Evolutionary conservation across 768 basidiomycete genomes (phyloP).

Genomic region (Boletus barrowsii): DNA sequence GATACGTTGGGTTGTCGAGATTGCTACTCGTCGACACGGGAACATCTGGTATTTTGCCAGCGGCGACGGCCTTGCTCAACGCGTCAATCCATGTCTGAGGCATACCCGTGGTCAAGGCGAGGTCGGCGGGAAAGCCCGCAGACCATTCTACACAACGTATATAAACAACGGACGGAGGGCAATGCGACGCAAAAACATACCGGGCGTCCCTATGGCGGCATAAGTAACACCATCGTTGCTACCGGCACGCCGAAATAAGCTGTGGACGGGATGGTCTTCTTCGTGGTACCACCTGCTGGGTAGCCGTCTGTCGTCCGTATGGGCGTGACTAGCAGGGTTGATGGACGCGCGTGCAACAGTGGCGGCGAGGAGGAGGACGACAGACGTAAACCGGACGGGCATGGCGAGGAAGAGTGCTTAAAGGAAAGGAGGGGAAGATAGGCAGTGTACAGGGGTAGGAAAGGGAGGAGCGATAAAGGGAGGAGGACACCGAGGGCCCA

Average conservation of each 20-base stretch:
- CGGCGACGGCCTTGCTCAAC: constrained; percentile 58
- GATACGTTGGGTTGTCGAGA: constrained; percentile 37
- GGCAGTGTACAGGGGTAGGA: constrained; percentile 13
- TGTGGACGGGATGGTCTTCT: constrained; percentile 55
- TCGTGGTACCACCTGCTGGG: constrained; percentile 58
- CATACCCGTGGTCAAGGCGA: constrained; percentile 48
- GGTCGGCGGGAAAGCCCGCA: constrained; percentile 52
- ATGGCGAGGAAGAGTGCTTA: constrained; percentile 34
- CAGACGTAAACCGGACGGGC: constrained; percentile 21
- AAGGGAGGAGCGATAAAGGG: constrained; percentile 7
- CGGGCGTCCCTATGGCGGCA: constrained; percentile 55
- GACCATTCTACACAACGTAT: constrained; percentile 50
- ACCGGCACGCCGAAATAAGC: constrained; percentile 56
- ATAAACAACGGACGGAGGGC: neutral
- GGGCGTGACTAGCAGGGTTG: constrained; percentile 16
- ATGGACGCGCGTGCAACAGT: constrained; percentile 19
- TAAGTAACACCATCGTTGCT: constrained; percentile 46
- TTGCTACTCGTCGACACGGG: constrained; percentile 42
- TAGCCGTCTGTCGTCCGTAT: constrained; percentile 18
- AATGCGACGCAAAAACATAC: constrained; percentile 34
- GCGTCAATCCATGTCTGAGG: constrained; percentile 74
- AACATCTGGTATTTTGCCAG: constrained; percentile 73
- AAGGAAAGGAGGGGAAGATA: constrained; percentile 35
- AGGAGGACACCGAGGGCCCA: neutral
- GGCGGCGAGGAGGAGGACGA: constrained; percentile 26